These are phyloP conservation scores for Trichoderma semiorbis DNA, from an alignment of 2,329 filamentous ascomycete species.

Conservation along the genomic window DNA sequence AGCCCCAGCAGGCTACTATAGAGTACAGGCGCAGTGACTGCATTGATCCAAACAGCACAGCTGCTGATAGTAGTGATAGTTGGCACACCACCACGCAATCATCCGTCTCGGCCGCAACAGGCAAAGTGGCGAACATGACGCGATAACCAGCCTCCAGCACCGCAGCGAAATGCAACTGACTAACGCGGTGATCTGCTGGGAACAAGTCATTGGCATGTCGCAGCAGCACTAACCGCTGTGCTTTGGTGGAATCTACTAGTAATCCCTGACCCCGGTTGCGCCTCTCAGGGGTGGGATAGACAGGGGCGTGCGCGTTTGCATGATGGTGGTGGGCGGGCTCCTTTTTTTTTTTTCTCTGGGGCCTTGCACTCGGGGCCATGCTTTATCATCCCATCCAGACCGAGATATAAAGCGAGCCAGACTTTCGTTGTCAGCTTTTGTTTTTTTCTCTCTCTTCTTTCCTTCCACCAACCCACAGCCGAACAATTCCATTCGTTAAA, in stretches of 20 bases:
- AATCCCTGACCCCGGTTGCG: not conserved
- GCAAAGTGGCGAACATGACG: constrained; percentile 17
- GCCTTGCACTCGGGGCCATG: not conserved
- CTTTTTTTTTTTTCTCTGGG: constrained; percentile 1
- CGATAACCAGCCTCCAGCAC: constrained; percentile 20
- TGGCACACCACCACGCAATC: not conserved
- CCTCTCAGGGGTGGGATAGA: constrained; percentile 13
- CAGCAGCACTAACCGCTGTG: too few species aligned
- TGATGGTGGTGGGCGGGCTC: constrained; percentile 16
- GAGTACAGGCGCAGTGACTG: not conserved
- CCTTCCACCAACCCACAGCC: constrained; percentile 8
- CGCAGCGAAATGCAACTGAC: not conserved
- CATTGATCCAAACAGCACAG: not conserved
- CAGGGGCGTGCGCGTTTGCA: constrained; percentile 15
- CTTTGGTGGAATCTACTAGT: not conserved
- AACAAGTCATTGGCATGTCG: not conserved
- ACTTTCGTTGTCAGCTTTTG: not conserved
- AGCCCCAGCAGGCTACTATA: not conserved
- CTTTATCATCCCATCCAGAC: constrained; percentile 9
- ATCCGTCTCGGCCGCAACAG: not conserved
- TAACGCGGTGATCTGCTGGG: constrained; percentile 9
- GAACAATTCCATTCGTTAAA: constrained; percentile 18
- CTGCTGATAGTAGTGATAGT: not conserved
- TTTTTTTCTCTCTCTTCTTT: not conserved
- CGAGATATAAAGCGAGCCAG: constrained; percentile 18